Evolutionary conservation across 1,284 basidiomycete species (phyloP), one percentile per base, ranked within the genome.

Genomic region (Sanghuangporus sanghuang): DNA sequence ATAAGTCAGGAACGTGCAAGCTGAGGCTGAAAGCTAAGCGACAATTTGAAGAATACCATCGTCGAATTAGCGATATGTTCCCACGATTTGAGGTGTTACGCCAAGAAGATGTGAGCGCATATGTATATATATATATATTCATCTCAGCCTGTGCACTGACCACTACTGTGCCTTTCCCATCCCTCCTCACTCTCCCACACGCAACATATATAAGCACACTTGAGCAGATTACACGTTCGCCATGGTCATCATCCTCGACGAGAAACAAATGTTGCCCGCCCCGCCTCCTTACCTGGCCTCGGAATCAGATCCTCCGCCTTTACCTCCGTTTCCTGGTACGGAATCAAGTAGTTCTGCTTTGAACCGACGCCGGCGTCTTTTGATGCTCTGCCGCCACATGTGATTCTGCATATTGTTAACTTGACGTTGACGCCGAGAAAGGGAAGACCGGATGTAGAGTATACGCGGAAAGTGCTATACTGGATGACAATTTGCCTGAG

Each of bases 401-500:
- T 89, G 6, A 76, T 89, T 21, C 79, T 89, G 60, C 78, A 85
- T 56, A 81, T 90, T 58, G 80, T 91, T 3, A 84, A 89, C 67
- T 73, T 76, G 58, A 80, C 82, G 1, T 87, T 90, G 67, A 71
- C 74, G 7, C 69, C 74, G 32, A 74, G 76, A 40, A 62, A 53
- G 27, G 44, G 18, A 57, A 32, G 46, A 40, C 38, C 21, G 27
- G 66, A 73, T 53, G 67, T 75, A 16, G 81, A 84, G 68, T 76
- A 78, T 16, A 87, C 88, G 69, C 78, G 87, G 35, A 84, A 81
- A 73, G 85, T 80, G 0, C 76, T 90, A 9, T 85, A 87, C 65
- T 92, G 89, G 89, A 72, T 92, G 21, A 77, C 80, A 0, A 79
- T 78, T n/a, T 77, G 75, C 48, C 77, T 91, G 35, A 77, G 90